phyloP scores from a whole-genome alignment of 2,329 filamentous ascomycete species.

The Botrytis cinerea region DNA sequence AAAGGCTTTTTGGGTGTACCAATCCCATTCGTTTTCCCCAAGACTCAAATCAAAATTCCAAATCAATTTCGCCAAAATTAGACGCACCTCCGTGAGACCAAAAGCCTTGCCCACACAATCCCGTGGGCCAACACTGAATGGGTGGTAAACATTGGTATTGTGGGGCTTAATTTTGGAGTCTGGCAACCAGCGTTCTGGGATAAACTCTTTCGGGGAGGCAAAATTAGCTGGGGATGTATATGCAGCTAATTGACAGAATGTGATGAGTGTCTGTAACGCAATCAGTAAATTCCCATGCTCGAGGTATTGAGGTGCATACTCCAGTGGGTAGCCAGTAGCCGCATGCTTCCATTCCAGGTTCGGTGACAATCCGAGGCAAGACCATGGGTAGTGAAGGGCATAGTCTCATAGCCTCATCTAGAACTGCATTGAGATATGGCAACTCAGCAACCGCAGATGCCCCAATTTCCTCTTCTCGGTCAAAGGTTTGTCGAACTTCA shows the following conservation, averaged over 20 bases:
- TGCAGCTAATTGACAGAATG: background rate
- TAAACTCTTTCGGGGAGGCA: background rate
- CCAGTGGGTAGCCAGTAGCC: constrained; percentile 3
- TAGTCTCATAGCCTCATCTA: constrained; percentile 12
- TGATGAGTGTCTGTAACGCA: background rate
- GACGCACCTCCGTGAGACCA: background rate
- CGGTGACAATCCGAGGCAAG: constrained; percentile 2
- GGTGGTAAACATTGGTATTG: background rate
- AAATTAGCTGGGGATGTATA: background rate
- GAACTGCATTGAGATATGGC: background rate
- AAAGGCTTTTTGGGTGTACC: background rate
- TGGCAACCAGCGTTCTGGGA: background rate
- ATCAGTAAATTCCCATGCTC: no score
- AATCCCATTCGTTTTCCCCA: background rate
- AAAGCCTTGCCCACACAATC: background rate
- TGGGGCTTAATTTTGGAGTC: background rate
- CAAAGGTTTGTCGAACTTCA: background rate
- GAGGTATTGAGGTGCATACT: background rate
- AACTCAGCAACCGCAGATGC: background rate
- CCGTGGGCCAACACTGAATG: background rate
- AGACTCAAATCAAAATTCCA: background rate
- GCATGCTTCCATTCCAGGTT: constrained; percentile 14
- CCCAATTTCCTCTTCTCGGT: background rate
- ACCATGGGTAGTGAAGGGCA: constrained; percentile 3
- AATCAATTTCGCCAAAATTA: background rate